Evolutionary conservation across 1,284 basidiomycete species (phyloP), one percentile per base, ranked within the genome.

Genomic region (Cryptococcus depauperatus): DNA sequence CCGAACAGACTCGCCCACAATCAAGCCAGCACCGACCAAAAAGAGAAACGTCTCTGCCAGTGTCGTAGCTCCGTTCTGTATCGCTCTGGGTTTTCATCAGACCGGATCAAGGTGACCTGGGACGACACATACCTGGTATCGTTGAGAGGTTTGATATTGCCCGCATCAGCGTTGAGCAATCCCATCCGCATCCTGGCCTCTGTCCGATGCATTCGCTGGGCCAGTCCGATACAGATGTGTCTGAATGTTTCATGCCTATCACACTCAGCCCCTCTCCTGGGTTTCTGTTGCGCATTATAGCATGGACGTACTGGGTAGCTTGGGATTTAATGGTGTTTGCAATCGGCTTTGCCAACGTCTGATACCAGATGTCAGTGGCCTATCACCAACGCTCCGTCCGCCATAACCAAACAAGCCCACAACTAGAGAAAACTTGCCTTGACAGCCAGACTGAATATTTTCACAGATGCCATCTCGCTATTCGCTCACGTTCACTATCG

Each of bases 21-120:
- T 88, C 6, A 91, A 72, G 0, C 72, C 70, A 0, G 82, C 82
- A 0, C 85, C 87, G 3, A 92, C 87, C 5, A 75, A 56, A 66
- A 92, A 91, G 4, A 92, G 76, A 61, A 92, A 92, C 0, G 84
- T 82, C 69, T 91, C 88, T 0, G 88, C 87, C 10, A 92, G 72
- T 14, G 82, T 77, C 49, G 87, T 89, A 11, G 88, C 85, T 13
- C 88, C 88, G 58, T 84, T 89, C 58, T 90, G 86, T 43, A 91
- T 85, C 0, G 88, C 88, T 56, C 88, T 90, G 49, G 7, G 22
- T n/a, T 14, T 13, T 22, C 32, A 37, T 23, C 25, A 26, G 14
- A 39, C 23, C 7, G 33, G 44, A 16, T n/a, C 21, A 35, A 16
- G 10, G 16, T 23, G 32, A 28, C 23, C 6, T 25, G 25, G 19